Conservation (phyloP, 2,329 filamentous ascomycete species). For the Pseudocercospora musae region DNA sequence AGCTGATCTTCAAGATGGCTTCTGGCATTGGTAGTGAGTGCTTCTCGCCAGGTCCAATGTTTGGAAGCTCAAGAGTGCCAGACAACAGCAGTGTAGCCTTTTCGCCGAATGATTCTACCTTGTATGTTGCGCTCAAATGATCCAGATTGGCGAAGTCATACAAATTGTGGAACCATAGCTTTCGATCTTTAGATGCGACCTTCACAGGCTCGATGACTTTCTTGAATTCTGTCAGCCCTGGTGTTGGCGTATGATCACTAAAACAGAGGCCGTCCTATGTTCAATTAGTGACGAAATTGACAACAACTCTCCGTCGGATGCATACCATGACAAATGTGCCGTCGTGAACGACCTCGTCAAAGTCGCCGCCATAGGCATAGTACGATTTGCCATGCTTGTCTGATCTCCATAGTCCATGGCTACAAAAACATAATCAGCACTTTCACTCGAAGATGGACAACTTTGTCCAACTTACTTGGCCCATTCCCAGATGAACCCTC, state of each 20-base stretch:
- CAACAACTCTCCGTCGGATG: background rate
- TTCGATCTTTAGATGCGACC: slow-evolving; percentile 27
- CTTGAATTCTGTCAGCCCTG: slow-evolving; percentile 40
- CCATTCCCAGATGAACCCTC: slow-evolving; percentile 51
- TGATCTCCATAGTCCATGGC: slow-evolving; percentile 39
- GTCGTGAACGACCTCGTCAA: slow-evolving; percentile 24
- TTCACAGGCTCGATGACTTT: slow-evolving; percentile 42
- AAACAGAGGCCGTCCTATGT: slow-evolving; percentile 37
- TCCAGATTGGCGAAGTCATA: slow-evolving; percentile 32
- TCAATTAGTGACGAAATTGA: background rate
- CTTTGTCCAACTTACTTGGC: slow-evolving; percentile 29
- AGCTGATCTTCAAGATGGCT: background rate
- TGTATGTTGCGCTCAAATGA: slow-evolving; percentile 15
- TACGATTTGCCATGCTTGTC: slow-evolving; percentile 34
- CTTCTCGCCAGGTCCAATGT: slow-evolving; percentile 4
- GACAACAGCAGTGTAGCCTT: background rate
- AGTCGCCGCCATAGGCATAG: slow-evolving; percentile 41
- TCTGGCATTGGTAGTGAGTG: slow-evolving; percentile 20
- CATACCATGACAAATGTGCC: slow-evolving; percentile 41
- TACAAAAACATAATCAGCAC: background rate
- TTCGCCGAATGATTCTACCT: slow-evolving; percentile 7
- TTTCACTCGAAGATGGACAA: background rate
- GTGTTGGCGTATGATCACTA: slow-evolving; percentile 39
- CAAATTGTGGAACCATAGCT: slow-evolving; percentile 34
- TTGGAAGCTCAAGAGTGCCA: slow-evolving; percentile 5